Evolutionary conservation across 179 eudicot genomes (phyloP).

Genomic region (Spergularia azorica): DNA sequence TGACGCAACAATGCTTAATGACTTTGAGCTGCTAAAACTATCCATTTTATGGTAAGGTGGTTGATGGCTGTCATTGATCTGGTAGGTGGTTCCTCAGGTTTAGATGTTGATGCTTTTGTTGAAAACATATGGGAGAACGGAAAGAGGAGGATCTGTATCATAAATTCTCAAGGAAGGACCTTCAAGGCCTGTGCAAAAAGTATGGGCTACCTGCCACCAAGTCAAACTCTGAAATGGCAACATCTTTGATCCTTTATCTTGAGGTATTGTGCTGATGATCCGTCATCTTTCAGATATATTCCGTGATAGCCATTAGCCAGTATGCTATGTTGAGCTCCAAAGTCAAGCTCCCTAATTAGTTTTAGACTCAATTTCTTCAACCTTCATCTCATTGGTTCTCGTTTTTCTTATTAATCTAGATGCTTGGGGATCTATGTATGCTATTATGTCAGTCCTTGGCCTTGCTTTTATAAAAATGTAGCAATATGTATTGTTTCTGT

Average conservation of each 20-base stretch:
- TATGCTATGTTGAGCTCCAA: neutral
- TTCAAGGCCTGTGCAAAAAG: constrained; percentile 55
- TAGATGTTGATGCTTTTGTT: constrained; percentile 33
- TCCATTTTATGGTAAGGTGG: neutral
- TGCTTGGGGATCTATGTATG: neutral
- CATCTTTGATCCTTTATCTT: constrained; percentile 45
- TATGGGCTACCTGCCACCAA: constrained; percentile 54
- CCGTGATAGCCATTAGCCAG: neutral
- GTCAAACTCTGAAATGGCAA: constrained; percentile 50
- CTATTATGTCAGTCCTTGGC: neutral
- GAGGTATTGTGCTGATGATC: constrained; percentile 39
- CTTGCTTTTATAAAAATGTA: constrained; percentile 5
- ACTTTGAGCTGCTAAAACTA: no score
- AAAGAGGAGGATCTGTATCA: constrained; percentile 38
- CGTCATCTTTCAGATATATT: constrained; percentile 10
- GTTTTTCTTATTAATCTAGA: neutral
- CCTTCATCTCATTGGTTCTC: constrained; percentile 6
- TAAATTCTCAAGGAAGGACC: constrained; percentile 55
- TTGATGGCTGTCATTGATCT: constrained; percentile 15
- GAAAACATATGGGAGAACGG: constrained; percentile 38
- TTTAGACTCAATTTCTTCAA: neutral
- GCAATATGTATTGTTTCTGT: neutral
- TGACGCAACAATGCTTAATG: no score
- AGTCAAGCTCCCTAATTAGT: constrained; percentile 3
- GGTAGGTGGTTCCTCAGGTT: constrained; percentile 26